phyloP scores from a whole-genome alignment of 2,329 filamentous ascomycete genomes.

The Aspergillus fumigatiaffinis region DNA sequence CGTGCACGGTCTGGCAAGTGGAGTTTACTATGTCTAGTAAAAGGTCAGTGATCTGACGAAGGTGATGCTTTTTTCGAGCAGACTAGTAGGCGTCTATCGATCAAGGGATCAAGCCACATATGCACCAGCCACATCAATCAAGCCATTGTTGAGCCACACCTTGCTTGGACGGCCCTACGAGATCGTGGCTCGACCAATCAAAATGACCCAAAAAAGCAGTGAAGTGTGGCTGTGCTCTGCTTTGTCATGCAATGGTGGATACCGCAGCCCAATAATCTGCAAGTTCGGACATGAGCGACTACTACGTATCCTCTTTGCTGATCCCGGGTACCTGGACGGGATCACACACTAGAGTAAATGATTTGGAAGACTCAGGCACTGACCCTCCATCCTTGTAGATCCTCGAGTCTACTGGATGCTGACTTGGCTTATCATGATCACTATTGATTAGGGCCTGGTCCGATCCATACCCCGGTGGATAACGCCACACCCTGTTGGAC shows the following conservation, averaged over 20 bases:
- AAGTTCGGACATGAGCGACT: neutral
- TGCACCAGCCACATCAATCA: constrained; percentile 13
- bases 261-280: no score
- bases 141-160: constrained; percentile 5
- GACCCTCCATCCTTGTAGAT: constrained; percentile 5
- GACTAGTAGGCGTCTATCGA: neutral
- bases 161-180: constrained; percentile 1
- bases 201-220: rapidly evolving
- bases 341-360: constrained; percentile 6
- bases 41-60: neutral
- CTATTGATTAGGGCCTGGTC: neutral
- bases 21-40: neutral
- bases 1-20: neutral
- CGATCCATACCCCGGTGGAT: no score
- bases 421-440: neutral
- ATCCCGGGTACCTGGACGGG: constrained; percentile 11
- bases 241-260: neutral
- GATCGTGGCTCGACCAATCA: neutral
- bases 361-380: constrained; percentile 12
- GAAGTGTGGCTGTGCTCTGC: neutral
- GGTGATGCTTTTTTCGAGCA: constrained; percentile 11
- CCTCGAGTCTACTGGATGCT: neutral
- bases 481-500: no score
- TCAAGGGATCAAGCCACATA: constrained; percentile 16
- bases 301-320: neutral